Base-by-base conservation (phyloP, 2,329 filamentous ascomycete genomes). In the Fusarium agapanthi region DNA sequence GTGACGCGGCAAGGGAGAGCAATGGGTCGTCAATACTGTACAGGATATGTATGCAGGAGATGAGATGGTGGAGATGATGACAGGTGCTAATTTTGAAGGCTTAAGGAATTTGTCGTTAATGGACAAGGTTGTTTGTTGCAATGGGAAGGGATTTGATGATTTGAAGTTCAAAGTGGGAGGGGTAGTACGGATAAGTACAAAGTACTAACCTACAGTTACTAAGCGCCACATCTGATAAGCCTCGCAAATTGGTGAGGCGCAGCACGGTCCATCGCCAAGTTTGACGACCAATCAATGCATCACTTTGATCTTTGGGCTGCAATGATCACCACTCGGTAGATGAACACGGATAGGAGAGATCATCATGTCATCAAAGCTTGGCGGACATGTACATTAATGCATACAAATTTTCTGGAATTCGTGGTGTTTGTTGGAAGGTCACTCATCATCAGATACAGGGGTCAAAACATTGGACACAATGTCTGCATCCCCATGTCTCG, bases 161-260 rank as follows among this genome's bases (percentile, higher is more conserved):
- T 53, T 60, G 57, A 73, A 22, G 50, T 69, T 67, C 51, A 50
- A 56, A 28, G 72, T 41, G 69, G 65, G 63, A 75, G 72, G 66
- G 66, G 66, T 57, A 74, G 72, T 58, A n/a, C n/a, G n/a, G n/a
- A n/a, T n/a, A 60, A 24, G 68, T 44, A 48, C 48, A 26, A 35
- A 41, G 51, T 41, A 32, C 20, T n/a, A 14, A 18, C 14, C 32
- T 15, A 20, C 30, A 54, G n/a, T 61, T 61, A 50, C 45, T 56
- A 60, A 67, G 30, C 75, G 75, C 75, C 75, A 76, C 75, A 77
- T 70, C 67, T 54, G 67, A 72, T 73, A 68, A 72, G 75, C 57
- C 56, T 47, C 24, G 48, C 34, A 48, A 22, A 28, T 69, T 28
- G n/a, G 26, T 60, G 74, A 75, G 74, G 74, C 74, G 74, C 74